Evolutionary conservation across 2,329 filamentous ascomycete species (phyloP), one percentile per base, ranked within the genome.

Genomic region (Exophiala oligosperma): DNA sequence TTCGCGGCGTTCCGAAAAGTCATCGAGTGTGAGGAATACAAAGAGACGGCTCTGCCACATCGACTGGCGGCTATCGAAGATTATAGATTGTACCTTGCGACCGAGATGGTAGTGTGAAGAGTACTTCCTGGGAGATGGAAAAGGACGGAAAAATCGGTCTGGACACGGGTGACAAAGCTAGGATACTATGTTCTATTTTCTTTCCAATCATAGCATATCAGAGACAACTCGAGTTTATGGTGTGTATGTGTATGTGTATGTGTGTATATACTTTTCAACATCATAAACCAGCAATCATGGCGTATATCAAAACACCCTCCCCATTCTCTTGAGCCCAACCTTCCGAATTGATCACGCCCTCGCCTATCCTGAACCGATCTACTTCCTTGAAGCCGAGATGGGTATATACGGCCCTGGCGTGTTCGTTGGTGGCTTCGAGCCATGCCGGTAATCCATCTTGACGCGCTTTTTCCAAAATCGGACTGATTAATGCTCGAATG

Each of bases 341-440:
- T 24, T 62, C 50, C 8, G 53, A 57, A 28, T 62, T 56, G 48
- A 64, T 29, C 11, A 55, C n/a, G 12, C 62, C 62, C 41, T 50
- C 32, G 21, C 62, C 62, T n/a, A 62, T 62, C 14, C 54, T 37
- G 29, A 62, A 46, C 23, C 48, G 32, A 12, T 59, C 63, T 4
- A 61, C 61, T 4, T 62, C 46, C 28, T 43, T 43, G 26, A 63
- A 66, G 2, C 64, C 64, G 12, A 62, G 60, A 38, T 65, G 54
- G 35, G 14, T 26, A 52, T 66, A 66, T n/a, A 66, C 56, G 17
- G 61, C 61, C 49, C 53, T 59, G 2, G 64, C 63, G 35, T 61
- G 57, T 17, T 37, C 49, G 26, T 58, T 62, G 2, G 57, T 62
- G 17, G 61, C 57, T 43, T 65, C 64, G n/a, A 66, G 51, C 63